These are phyloP conservation scores for Tolypocladium tropicale DNA, from an alignment of 2,329 filamentous ascomycete species.

Conservation along the genomic window DNA sequence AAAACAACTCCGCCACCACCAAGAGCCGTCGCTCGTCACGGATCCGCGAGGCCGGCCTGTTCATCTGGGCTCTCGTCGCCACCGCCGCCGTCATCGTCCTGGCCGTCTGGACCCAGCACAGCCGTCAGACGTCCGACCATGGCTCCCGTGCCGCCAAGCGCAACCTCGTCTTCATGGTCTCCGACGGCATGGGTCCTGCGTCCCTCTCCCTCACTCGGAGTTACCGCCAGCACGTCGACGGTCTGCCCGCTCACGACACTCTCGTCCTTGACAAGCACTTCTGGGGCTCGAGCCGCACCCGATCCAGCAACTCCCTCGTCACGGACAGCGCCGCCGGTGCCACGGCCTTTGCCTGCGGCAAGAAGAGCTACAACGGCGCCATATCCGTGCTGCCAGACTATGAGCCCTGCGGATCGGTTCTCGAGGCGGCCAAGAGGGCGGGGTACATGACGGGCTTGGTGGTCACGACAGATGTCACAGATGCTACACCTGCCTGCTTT, in stretches of 20 bases:
- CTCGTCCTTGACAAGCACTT: slow-evolving; percentile 79
- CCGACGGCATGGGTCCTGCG: slow-evolving; percentile 95
- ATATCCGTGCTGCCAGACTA: slow-evolving; percentile 82
- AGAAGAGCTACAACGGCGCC: slow-evolving; percentile 94
- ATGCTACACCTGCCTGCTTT: slow-evolving; percentile 94
- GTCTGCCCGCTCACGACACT: slow-evolving; percentile 63
- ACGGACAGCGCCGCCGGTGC: slow-evolving; percentile 97
- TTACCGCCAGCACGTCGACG: slow-evolving; percentile 69
- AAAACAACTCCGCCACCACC: slow-evolving; percentile 3
- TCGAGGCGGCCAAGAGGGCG: slow-evolving; percentile 86
- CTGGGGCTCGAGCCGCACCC: slow-evolving; percentile 80
- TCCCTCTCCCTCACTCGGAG: slow-evolving; percentile 78
- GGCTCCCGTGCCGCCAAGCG: slow-evolving; percentile 53
- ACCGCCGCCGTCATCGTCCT: slow-evolving; percentile 71
- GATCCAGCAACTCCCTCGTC: slow-evolving; percentile 73
- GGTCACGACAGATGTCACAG: slow-evolving; percentile 88
- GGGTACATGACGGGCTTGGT: slow-evolving; percentile 91
- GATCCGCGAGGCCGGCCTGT: slow-evolving; percentile 62
- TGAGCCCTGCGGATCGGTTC: slow-evolving; percentile 77
- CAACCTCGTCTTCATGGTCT: slow-evolving; percentile 98
- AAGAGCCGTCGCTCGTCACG: slow-evolving; percentile 26
- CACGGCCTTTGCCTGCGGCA: slow-evolving; percentile 86
- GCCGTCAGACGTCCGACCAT: slow-evolving; percentile 35
- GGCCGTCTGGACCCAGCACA: slow-evolving; percentile 68
- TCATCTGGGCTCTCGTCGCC: slow-evolving; percentile 73